Conservation (phyloP, 2,329 filamentous ascomycete genomes). For the Microdochium trichocladiopsis region DNA sequence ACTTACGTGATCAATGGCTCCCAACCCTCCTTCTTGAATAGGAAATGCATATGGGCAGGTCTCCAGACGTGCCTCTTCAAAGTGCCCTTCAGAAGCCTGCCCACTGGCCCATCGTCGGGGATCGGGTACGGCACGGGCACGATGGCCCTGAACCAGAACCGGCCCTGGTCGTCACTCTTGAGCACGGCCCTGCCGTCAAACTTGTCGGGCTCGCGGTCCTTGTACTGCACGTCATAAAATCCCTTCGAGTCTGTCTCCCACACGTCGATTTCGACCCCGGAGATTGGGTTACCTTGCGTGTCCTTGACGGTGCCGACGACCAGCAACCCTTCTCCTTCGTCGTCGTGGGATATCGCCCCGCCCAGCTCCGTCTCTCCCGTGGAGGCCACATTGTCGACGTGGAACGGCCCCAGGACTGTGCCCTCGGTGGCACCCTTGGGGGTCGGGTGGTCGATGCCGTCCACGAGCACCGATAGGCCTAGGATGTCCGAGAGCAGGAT, state of each 20-base stretch:
- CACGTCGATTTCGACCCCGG: conserved; percentile 66
- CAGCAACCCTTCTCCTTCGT: conserved; percentile 61
- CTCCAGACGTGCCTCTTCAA: conserved; percentile 71
- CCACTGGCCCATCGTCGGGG: conserved; percentile 77
- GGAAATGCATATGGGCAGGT: conserved; percentile 79
- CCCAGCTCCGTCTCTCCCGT: conserved; percentile 38
- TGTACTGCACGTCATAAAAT: conserved; percentile 75
- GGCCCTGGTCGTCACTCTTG: conserved; percentile 60
- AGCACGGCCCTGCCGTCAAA: conserved; percentile 71
- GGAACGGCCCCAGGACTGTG: conserved; percentile 75
- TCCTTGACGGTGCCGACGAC: conserved; percentile 69
- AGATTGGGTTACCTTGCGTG: conserved; percentile 53
- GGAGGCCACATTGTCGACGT: conserved; percentile 67
- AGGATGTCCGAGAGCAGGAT: conserved; percentile 77
- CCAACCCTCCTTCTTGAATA: conserved; percentile 75
- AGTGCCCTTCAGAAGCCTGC: conserved; percentile 51
- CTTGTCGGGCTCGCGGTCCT: conserved; percentile 40
- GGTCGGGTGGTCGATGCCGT: conserved; percentile 79
- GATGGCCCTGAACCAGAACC: conserved; percentile 81
- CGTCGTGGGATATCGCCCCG: conserved; percentile 58
- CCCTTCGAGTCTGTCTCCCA: conserved; percentile 82
- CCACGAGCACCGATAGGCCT: conserved; percentile 72
- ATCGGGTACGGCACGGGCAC: conserved; percentile 82
- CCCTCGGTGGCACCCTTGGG: conserved; percentile 64
- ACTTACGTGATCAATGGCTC: conserved; percentile 79